phyloP scores from a whole-genome alignment of 1,284 basidiomycete species.

The Malassezia restricta region DNA sequence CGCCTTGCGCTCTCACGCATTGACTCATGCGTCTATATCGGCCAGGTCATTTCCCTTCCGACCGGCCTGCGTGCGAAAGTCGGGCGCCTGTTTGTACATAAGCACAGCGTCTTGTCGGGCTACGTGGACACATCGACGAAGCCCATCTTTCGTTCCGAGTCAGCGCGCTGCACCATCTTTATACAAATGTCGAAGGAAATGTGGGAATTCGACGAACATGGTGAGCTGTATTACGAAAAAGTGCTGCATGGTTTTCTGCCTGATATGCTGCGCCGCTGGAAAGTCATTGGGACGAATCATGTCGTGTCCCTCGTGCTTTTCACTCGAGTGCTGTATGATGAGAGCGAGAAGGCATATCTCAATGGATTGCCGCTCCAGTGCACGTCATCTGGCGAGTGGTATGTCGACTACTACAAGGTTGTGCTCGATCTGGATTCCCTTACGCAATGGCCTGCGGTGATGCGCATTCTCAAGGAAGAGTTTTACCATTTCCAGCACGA shows the following conservation, averaged over 20 bases:
- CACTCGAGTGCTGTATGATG: conserved; percentile 82
- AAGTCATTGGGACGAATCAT: conserved; percentile 65
- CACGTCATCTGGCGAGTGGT: conserved; percentile 65
- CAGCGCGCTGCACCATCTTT: conserved; percentile 68
- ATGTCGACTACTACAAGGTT: conserved; percentile 76
- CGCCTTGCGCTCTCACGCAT: conserved; percentile 32
- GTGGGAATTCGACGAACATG: conserved; percentile 94
- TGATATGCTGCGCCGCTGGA: conserved; percentile 49
- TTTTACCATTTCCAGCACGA: conserved; percentile 46
- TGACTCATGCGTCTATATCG: conserved; percentile 44
- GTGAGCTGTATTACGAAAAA: conserved; percentile 75
- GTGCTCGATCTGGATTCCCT: conserved; percentile 82
- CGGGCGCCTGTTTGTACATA: conserved; percentile 39
- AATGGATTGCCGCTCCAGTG: conserved; percentile 53
- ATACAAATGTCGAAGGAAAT: conserved; percentile 91
- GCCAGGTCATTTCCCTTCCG: conserved; percentile 37
- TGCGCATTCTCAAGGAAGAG: conserved; percentile 70
- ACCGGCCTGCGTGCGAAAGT: conserved; percentile 40
- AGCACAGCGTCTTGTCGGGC: conserved; percentile 54
- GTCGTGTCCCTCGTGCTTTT: conserved; percentile 88
- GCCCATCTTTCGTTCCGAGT: conserved; percentile 69
- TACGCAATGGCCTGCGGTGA: conserved; percentile 71
- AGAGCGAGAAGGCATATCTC: conserved; percentile 45
- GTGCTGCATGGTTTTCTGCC: conserved; percentile 59
- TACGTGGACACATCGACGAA: conserved; percentile 73